phyloP scores from a whole-genome alignment of 2,329 filamentous ascomycete genomes.

The Paecilomyces variotii region DNA sequence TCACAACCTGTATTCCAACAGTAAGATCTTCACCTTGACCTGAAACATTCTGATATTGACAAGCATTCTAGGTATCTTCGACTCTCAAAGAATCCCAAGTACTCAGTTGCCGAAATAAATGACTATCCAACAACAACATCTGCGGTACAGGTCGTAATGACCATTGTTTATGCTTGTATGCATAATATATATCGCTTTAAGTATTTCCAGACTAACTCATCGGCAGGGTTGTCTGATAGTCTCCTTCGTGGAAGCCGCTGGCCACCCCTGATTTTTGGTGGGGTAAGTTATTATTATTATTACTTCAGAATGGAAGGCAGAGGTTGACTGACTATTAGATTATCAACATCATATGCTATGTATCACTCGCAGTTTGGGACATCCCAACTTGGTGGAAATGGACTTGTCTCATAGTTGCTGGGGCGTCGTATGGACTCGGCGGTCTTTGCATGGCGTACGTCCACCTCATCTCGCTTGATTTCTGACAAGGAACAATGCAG shows the following conservation, averaged over 20 bases:
- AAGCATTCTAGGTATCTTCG: conserved; percentile 6
- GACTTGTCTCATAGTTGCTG: conserved; percentile 52
- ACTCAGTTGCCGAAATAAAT: conserved; percentile 41
- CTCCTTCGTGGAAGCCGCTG: conserved; percentile 53
- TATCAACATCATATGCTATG: conserved; percentile 38
- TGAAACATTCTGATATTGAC: background rate
- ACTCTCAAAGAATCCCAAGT: conserved; percentile 34
- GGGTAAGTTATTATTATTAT: conserved; percentile 38
- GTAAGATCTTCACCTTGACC: conserved; percentile 12
- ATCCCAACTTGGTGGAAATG: conserved; percentile 53
- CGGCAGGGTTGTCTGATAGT: conserved; percentile 51
- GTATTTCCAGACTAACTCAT: background rate
- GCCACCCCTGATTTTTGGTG: conserved; percentile 56
- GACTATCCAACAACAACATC: conserved; percentile 53
- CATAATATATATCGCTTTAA: background rate
- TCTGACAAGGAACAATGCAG: background rate
- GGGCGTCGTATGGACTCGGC: conserved; percentile 39
- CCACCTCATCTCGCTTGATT: background rate
- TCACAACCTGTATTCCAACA: conserved; percentile 50
- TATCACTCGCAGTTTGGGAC: conserved; percentile 42
- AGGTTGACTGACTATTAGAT: conserved; percentile 8
- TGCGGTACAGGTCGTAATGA: conserved; percentile 50
- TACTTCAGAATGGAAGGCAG: conserved; percentile 1
- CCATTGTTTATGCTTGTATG: conserved; percentile 52
- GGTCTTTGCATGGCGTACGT: conserved; percentile 45